A percentile compares a stretch with the other conserved stretches of the same genome.
Conservation (phyloP, 1,139 yeast genomes). For the Hansenula anomala region DNA sequence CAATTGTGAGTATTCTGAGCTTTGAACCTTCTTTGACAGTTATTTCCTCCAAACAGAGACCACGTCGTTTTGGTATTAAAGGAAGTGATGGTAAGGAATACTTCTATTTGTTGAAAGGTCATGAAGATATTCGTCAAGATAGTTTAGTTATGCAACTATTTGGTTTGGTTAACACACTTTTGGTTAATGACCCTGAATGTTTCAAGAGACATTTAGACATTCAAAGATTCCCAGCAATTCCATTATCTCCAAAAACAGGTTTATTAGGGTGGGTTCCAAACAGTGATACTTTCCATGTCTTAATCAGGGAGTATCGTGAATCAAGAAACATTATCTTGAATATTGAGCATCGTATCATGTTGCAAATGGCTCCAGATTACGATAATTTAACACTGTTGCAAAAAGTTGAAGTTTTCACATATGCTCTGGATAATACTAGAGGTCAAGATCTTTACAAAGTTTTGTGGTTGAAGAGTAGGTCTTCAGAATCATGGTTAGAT, state of each 20-base stretch:
- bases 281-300: constrained; percentile 92
- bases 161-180: constrained; percentile 87
- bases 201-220: constrained; percentile 94
- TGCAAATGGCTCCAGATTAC: constrained; percentile 98
- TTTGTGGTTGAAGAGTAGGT: constrained; percentile 90
- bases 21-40: constrained; percentile 85
- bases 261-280: constrained; percentile 96
- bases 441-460: constrained; percentile 97
- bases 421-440: constrained; percentile 90
- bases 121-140: constrained; percentile 97
- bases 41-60: constrained; percentile 95
- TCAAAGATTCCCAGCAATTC: constrained; percentile 88
- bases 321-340: constrained; percentile 83
- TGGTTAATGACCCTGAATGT: constrained; percentile 90
- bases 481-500: constrained; percentile 97
- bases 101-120: constrained; percentile 81
- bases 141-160: constrained; percentile 96
- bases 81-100: constrained; percentile 94
- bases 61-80: constrained; percentile 70
- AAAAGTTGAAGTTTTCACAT: constrained; percentile 94
- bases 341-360: constrained; percentile 92
- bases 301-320: constrained; percentile 90
- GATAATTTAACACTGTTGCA: constrained; percentile 84
- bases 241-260: constrained; percentile 96
- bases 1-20: constrained; percentile 62